These are phyloP conservation scores for Mallotus repandus DNA, from an alignment of 441 rosid species.

Conservation along the genomic window DNA sequence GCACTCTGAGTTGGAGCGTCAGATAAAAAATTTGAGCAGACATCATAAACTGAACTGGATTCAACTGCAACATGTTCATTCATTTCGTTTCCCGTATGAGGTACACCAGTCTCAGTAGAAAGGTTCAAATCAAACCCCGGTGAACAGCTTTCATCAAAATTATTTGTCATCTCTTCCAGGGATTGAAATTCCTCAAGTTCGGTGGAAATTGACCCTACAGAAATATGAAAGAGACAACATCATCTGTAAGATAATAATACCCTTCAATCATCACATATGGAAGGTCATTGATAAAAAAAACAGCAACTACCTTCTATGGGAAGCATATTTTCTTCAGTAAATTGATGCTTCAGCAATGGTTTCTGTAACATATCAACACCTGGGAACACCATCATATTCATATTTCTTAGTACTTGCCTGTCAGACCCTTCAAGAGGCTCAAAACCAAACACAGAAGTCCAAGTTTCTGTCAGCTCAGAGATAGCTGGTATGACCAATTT, in stretches of 20 bases:
- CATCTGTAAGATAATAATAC: neutral
- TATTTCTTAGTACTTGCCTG: constrained; percentile 50
- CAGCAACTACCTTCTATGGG: constrained; percentile 40
- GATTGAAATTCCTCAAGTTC: constrained; percentile 28
- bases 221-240: constrained; percentile 9
- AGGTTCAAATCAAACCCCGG: constrained; percentile 34
- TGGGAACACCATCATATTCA: constrained; percentile 83
- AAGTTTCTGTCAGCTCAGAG: constrained; percentile 75
- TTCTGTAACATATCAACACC: constrained; percentile 91
- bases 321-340: constrained; percentile 23
- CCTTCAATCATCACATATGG: neutral
- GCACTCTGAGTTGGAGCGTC: constrained; percentile 16
- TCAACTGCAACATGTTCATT: constrained; percentile 32
- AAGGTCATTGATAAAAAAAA: neutral
- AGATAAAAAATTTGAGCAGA: constrained; percentile 34
- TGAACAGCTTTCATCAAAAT: constrained; percentile 26
- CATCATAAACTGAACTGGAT: constrained; percentile 30
- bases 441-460: constrained; percentile 93
- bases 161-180: constrained; percentile 27
- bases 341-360: constrained; percentile 37
- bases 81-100: constrained; percentile 18
- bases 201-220: constrained; percentile 35
- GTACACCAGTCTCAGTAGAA: constrained; percentile 25
- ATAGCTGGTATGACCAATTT: constrained; percentile 93
- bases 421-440: constrained; percentile 45